Percentiles rank a stretch among this genome's conserved stretches.
Evolutionary conservation across 441 rosid species (phyloP).

Genomic region (Syzygium malaccense): DNA sequence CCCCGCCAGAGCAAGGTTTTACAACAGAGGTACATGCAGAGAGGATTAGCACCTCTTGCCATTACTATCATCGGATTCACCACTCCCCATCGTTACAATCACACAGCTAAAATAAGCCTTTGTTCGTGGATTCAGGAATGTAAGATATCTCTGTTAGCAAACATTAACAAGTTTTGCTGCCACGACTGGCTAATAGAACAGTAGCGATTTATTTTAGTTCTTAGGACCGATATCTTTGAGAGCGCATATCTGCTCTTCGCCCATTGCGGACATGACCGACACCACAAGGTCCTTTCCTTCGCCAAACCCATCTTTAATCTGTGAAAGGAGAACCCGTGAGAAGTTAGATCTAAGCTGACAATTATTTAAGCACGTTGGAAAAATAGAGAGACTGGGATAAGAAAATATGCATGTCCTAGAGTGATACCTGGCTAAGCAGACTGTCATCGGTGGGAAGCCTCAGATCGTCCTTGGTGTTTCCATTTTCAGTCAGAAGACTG

Average conservation of each 20-base stretch:
- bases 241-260: not conserved
- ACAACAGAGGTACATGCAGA: not conserved
- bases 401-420: not conserved
- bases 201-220: not conserved
- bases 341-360: not conserved
- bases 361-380: not conserved
- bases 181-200: not conserved
- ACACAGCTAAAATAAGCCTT: not conserved
- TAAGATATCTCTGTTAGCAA: not conserved
- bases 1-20: not conserved
- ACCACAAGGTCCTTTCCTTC: conserved; percentile 4
- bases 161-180: not conserved
- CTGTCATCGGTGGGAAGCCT: not conserved
- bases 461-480: conserved; percentile 2
- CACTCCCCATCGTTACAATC: not conserved
- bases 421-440: conserved; percentile 2
- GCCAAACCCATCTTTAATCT: not conserved
- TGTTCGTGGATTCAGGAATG: not conserved
- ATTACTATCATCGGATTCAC: not conserved
- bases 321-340: not conserved
- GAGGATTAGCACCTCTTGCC: not conserved
- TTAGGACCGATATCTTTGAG: conserved; percentile 1
- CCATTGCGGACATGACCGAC: not conserved
- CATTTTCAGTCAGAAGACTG: conserved; percentile 1
- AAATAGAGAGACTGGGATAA: not conserved